Percentiles rank a stretch among this genome's conserved stretches.
Conservation (phyloP, 805 yeast genomes). For the Sugiyamaella valdiviana region DNA sequence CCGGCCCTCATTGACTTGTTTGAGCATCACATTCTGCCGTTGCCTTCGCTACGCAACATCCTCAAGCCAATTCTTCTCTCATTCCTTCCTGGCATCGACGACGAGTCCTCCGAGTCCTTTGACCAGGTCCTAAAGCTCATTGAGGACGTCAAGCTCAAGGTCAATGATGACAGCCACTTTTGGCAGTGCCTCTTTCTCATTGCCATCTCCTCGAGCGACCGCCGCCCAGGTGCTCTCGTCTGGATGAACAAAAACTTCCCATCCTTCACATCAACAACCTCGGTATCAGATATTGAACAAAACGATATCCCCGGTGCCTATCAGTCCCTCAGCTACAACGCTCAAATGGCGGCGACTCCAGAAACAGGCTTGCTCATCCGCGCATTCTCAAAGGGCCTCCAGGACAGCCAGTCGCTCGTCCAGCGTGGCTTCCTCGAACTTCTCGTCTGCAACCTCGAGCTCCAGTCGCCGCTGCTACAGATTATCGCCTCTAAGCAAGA, state of each 20-base stretch:
- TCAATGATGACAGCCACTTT: slow-evolving; percentile 66
- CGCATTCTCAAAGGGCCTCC: slow-evolving; percentile 65
- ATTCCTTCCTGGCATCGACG: slow-evolving; percentile 83
- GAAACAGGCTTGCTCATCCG: slow-evolving; percentile 74
- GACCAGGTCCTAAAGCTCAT: slow-evolving; percentile 52
- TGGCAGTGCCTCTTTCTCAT: slow-evolving; percentile 80
- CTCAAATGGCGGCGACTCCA: slow-evolving; percentile 58
- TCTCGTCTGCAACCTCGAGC: slow-evolving; percentile 57
- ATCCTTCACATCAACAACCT: slow-evolving; percentile 31
- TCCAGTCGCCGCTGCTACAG: slow-evolving; percentile 54
- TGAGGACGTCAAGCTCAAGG: slow-evolving; percentile 49
- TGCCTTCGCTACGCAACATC: slow-evolving; percentile 51
- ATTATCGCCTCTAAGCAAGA: slow-evolving; percentile 46
- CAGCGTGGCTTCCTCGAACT: slow-evolving; percentile 87
- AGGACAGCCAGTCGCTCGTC: slow-evolving; percentile 61
- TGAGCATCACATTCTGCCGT: slow-evolving; percentile 44
- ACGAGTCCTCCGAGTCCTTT: slow-evolving; percentile 82
- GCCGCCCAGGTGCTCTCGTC: slow-evolving; percentile 74
- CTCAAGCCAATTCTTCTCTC: slow-evolving; percentile 68
- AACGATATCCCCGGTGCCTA: slow-evolving; percentile 31
- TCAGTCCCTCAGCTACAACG: slow-evolving; percentile 40
- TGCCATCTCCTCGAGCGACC: slow-evolving; percentile 71
- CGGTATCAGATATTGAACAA: slow-evolving; percentile 16
- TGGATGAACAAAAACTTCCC: slow-evolving; percentile 71
- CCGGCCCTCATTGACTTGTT: slow-evolving; percentile 66